A percentile compares a stretch with the other conserved stretches of the same genome.
Conservation (phyloP, 257 asterid species). For the Haberlea rhodopensis region DNA sequence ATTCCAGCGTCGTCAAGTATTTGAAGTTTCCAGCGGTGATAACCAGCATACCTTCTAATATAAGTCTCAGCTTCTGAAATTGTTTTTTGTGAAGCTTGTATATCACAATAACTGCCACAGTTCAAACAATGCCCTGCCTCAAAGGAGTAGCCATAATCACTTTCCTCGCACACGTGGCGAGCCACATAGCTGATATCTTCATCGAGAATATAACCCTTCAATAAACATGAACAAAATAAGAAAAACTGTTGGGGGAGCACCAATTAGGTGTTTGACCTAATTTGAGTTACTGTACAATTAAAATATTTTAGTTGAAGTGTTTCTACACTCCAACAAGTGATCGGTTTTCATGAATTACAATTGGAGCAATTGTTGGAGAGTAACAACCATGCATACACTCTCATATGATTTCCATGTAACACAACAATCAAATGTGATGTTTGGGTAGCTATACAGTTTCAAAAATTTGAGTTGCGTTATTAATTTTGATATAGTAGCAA, state of each 20-base stretch:
- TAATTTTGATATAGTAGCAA: not conserved
- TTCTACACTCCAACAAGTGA: no score
- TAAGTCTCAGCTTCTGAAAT: conserved; percentile 43
- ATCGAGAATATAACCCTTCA: conserved; percentile 40
- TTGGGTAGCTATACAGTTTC: not conserved
- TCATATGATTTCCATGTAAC: not conserved
- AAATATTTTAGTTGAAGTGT: not conserved
- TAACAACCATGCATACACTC: not conserved
- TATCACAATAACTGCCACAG: conserved; percentile 59
- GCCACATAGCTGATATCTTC: conserved; percentile 43
- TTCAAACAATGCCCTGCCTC: conserved; percentile 60
- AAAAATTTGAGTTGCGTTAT: not conserved
- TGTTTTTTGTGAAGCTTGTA: conserved; percentile 49
- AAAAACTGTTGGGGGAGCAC: not conserved
- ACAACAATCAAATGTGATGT: not conserved
- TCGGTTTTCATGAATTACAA: not conserved
- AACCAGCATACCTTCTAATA: conserved; percentile 48
- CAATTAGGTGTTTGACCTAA: no score
- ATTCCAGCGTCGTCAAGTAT: not conserved
- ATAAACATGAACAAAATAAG: not conserved
- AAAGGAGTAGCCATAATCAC: conserved; percentile 28
- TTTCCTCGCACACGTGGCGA: conserved; percentile 36
- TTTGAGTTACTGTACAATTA: not conserved
- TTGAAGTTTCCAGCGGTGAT: not conserved
- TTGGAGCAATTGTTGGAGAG: not conserved